Base-by-base conservation (phyloP, 495 filamentous ascomycete genomes). In the Ascodesmis nigricans region DNA sequence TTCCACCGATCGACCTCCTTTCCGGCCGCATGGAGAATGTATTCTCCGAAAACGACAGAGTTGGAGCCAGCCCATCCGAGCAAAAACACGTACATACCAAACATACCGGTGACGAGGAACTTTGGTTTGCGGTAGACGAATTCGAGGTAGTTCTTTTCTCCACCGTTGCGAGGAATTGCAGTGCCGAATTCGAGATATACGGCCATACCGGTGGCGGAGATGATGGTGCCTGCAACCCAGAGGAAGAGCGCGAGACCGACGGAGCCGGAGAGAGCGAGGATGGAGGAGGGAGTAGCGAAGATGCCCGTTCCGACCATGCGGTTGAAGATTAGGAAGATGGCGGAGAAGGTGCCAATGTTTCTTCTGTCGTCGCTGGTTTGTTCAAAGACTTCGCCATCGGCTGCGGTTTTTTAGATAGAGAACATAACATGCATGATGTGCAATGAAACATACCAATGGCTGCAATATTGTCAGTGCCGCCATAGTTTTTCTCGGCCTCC, bases 121-220 rank as follows among this genome's bases (percentile, higher is more conserved):
- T 63, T 63, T 2, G 77, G 76, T 16, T 58, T 58, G 0, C 63
- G 67, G 54, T 79, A 83, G 0, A 71, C 69, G 52, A 71, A 75
- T 44, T 83, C 76, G 34, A 81, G 65, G 42, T 83, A 83, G 19
- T 80, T 70, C 53, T 79, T 80, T 25, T 68, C 62, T 13, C 74
- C 75, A 1, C 76, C 73, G 2, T 66, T 72, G 2, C 70, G 58
- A 29, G n/a, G n/a, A n/a, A n/a, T n/a, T n/a, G n/a, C n/a, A n/a
- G n/a, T n/a, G n/a, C 35, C 35, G 17, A 37, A 37, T 26, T 37
- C 35, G 10, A 37, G 26, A 18, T 37, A 69, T 8, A 68, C 64
- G 9, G 63, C 62, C 5, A 65, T 36, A 1, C 56, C 50, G 10
- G 52, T 54, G 23, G 52, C 55, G 1, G 55, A 53, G 23, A 58